phyloP scores from a whole-genome alignment of 352 stramenopile species.

The Stramenopiles sp. region DNA sequence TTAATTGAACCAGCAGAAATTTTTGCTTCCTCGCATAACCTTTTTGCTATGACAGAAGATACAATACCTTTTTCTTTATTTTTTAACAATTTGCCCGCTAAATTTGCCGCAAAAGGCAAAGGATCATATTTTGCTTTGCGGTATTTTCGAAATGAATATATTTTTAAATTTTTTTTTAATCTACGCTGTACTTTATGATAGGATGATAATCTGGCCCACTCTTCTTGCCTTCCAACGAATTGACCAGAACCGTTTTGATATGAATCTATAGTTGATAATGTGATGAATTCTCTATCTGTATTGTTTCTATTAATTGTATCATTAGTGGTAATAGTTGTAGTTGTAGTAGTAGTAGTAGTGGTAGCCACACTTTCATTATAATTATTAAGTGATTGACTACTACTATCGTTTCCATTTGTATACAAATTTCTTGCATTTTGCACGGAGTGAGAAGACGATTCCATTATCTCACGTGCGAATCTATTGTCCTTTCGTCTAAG shows the following conservation, averaged over 20 bases:
- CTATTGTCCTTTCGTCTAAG: too few species aligned
- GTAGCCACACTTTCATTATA: too few species aligned
- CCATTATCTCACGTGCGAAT: too few species aligned
- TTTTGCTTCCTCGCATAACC: not conserved
- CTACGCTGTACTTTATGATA: not conserved
- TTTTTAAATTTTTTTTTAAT: not conserved
- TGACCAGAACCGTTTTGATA: not conserved
- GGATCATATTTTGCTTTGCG: not conserved
- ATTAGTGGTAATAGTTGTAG: too few species aligned
- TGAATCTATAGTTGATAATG: conserved; percentile 1
- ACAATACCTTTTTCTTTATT: not conserved
- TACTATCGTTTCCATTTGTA: too few species aligned
- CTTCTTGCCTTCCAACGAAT: not conserved
- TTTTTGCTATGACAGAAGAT: not conserved
- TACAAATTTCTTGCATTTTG: too few species aligned
- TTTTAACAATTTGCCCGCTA: not conserved
- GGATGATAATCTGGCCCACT: not conserved
- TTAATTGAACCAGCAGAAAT: not conserved
- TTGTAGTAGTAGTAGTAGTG: too few species aligned
- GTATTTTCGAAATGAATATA: not conserved
- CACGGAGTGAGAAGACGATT: too few species aligned
- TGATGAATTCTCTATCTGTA: too few species aligned
- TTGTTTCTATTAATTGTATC: too few species aligned
- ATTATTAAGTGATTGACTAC: too few species aligned
- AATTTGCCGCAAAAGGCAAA: not conserved